phyloP scores from a whole-genome alignment of 2,329 filamentous ascomycete species.

The Ophiostoma himal-ulmi region DNA sequence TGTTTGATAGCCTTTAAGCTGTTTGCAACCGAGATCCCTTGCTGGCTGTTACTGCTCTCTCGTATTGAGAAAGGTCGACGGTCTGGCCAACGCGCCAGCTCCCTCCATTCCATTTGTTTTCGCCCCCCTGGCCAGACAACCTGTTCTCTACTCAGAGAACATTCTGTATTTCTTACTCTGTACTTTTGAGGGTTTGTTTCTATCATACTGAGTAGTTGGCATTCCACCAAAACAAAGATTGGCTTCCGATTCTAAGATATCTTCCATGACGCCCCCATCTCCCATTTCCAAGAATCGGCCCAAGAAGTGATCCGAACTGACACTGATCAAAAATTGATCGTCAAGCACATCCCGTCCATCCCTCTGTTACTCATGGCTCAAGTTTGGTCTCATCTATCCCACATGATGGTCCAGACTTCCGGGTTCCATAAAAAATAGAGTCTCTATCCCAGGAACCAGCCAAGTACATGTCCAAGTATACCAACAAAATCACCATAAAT shows the following conservation, averaged over 20 bases:
- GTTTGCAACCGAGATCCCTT: background rate
- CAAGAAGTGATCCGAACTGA: background rate
- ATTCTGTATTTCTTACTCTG: background rate
- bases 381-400: background rate
- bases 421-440: background rate
- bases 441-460: background rate
- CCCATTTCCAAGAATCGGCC: background rate
- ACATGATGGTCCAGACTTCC: background rate
- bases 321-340: background rate
- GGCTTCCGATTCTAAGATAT: background rate
- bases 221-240: background rate
- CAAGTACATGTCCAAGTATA: background rate
- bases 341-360: background rate
- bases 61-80: background rate
- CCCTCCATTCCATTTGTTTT: conserved; percentile 6
- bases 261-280: background rate
- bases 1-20: background rate
- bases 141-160: background rate
- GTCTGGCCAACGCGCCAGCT: conserved; percentile 4
- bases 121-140: background rate
- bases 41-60: background rate
- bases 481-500: conserved; percentile 3
- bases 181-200: background rate
- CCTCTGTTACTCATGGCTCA: background rate
- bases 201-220: background rate